These are phyloP conservation scores for Talaromyces sp. DNA, from an alignment of 2,329 filamentous ascomycete species.

Conservation along the genomic window DNA sequence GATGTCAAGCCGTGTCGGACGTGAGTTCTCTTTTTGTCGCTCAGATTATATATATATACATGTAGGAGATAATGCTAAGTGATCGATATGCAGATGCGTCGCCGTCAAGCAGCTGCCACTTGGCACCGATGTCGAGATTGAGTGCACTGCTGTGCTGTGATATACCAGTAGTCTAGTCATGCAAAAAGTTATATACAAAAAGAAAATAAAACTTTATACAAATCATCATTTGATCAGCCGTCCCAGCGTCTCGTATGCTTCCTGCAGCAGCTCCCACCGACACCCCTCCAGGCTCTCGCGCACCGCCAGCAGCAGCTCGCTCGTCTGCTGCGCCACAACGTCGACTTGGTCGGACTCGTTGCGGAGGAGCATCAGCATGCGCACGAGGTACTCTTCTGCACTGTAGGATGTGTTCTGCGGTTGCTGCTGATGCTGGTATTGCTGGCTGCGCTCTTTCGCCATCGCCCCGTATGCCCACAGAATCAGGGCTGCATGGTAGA, in stretches of 20 bases:
- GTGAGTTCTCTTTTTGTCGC: constrained; percentile 14
- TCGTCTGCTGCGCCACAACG: constrained; percentile 13
- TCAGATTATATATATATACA: neutral
- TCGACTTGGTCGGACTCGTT: constrained; percentile 12
- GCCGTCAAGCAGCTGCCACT: constrained; percentile 85
- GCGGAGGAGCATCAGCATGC: constrained; percentile 16
- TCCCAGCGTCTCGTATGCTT: constrained; percentile 19
- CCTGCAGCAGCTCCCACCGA: constrained; percentile 22
- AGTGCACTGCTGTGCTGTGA: constrained; percentile 67
- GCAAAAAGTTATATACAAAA: constrained; percentile 1
- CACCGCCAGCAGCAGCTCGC: constrained; percentile 16
- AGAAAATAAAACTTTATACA: neutral
- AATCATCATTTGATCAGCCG: constrained; percentile 9
- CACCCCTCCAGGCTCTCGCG: constrained; percentile 17
- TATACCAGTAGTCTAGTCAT: neutral
- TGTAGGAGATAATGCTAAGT: neutral
- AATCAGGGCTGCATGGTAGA: constrained; percentile 20
- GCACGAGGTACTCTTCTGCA: constrained; percentile 17
- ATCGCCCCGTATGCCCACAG: constrained; percentile 20
- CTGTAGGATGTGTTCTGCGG: neutral
- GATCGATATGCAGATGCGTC: constrained; percentile 63
- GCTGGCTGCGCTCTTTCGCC: constrained; percentile 8
- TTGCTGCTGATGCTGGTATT: neutral
- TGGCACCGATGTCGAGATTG: constrained; percentile 82
- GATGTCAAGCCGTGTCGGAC: constrained; percentile 53